Evolutionary conservation across 2,329 filamentous ascomycete genomes (phyloP).

Genomic region (Bipolaris victoriae): DNA sequence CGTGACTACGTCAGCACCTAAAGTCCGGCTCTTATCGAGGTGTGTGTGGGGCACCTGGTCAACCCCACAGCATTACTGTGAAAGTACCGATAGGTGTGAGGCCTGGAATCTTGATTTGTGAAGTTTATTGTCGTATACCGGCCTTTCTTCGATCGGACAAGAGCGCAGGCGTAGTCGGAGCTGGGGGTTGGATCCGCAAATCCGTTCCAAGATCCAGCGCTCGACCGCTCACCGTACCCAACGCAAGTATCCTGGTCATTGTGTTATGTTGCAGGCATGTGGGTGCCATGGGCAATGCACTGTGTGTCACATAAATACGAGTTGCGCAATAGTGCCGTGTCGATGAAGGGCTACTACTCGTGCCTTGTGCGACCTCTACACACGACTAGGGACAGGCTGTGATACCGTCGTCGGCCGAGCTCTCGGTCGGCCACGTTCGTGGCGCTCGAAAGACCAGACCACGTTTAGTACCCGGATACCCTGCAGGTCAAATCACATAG

Average conservation of each 20-base stretch:
- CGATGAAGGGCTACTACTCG: neutral
- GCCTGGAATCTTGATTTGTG: neutral
- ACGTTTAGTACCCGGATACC: slow-evolving; percentile 4
- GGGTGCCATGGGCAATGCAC: neutral
- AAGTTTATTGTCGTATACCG: neutral
- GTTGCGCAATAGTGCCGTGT: neutral
- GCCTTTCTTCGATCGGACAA: neutral
- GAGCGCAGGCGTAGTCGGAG: neutral
- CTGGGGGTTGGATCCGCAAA: neutral
- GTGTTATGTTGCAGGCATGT: neutral
- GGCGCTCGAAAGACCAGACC: slow-evolving; percentile 2
- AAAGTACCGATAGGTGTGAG: no score
- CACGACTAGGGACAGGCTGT: neutral
- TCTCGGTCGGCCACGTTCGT: slow-evolving; percentile 2
- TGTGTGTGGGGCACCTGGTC: no score
- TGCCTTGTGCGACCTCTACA: neutral
- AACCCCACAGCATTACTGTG: no score
- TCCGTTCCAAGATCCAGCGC: neutral
- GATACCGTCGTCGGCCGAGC: slow-evolving; percentile 2
- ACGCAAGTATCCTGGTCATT: neutral
- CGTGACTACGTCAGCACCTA: neutral
- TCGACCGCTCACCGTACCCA: neutral
- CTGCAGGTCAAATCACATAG: slow-evolving; percentile 10
- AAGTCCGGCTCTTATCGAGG: neutral
- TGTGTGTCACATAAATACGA: neutral